Evolutionary conservation across 306 rosid genomes (phyloP), one percentile per base, ranked within the genome.

Genomic region (Argentina anserina): DNA sequence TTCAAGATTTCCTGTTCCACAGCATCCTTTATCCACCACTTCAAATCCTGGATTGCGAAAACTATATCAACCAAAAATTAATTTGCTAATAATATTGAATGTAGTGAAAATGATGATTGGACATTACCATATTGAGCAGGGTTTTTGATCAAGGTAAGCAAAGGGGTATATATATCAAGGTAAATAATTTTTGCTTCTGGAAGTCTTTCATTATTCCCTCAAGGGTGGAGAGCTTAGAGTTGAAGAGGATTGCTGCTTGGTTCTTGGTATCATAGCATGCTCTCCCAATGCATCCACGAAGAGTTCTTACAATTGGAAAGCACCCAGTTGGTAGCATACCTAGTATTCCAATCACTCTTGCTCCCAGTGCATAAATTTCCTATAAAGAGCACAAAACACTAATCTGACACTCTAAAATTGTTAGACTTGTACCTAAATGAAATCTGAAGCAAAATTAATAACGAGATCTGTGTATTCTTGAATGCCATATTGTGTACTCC

Each of bases 1-100:
- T 79, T 87, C 97, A 14, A 87, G 36, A 25, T 67, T 66, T 73
- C 93, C 90, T 17, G 89, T 87, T 34, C 97, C 96, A 79, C 97
- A 92, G n/a, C 96, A 92, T 20, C 96, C 97, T 60, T 62, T 82
- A 8, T 76, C 74, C 37, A 33, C 45, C 55, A 78, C 92, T 49
- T 83, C 85, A 70, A 92, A 87, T 25, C 93, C 97, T 89, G 84
- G 73, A n/a, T 65, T 58, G 5, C 11, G 3, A 58, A 12, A 26
- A 2, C 21, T n/a, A 26, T 10, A 12, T 25, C 36, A 28, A 8
- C 1, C 1, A 8, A 58, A 33, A 2, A 28, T 8, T 26, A 3
- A 0, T 53, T 9, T 14, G 4, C 36, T 13, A 10, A 6, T 3
- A 3, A 1, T 37, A 5, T 55, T 25, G 3, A 25, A 28, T 0